Base-by-base conservation (phyloP, 805 yeast genomes). In the Pichia insulana region DNA sequence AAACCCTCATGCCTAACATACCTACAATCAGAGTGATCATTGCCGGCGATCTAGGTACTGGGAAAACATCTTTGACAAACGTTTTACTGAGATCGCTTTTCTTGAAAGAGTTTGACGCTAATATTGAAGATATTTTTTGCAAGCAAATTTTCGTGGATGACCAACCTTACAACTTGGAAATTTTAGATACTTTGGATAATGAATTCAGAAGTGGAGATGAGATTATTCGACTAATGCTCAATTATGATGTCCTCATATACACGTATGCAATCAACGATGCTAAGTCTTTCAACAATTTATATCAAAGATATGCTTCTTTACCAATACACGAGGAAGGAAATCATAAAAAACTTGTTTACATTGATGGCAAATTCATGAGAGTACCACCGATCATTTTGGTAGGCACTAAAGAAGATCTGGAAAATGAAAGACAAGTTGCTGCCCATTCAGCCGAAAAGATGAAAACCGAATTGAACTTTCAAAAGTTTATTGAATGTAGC, bases 161-260 rank as follows among this genome's bases (percentile, higher is more conserved):
- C 22, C 65, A 64, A 47, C 62, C 55, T 39, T 64, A 60, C 16
- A 41, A 52, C 6, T 53, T 74, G 51, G 76, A 73, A 45, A 67
- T 75, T 41, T 67, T 89, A 47, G 98, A 92, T 57, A 87, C 96
- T 3, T 95, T 95, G 1, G 97, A 96, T 36, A 81, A 81, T 47
- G 96, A 71, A 50, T 74, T 70, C 47, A 68, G 68, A 48, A 65
- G 47, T 12, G 52, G 51, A 3, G 33, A 37, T 4, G 42, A 33
- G 10, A 50, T 52, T 32, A 46, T 43, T 16, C 16, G 15, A 10
- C 36, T 56, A 22, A 47, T 56, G 9, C 32, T 22, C 22, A 44
- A 50, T 7, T 72, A 75, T 3, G 78, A 75, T 55, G 76, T 72
- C 12, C 63, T 74, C 40, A 61, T 75, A 38, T 59, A 74, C 42